Percentiles rank a stretch among this genome's conserved stretches.
Evolutionary conservation across 1,284 basidiomycete species (phyloP).

Genomic region (Vanrija humicola): DNA sequence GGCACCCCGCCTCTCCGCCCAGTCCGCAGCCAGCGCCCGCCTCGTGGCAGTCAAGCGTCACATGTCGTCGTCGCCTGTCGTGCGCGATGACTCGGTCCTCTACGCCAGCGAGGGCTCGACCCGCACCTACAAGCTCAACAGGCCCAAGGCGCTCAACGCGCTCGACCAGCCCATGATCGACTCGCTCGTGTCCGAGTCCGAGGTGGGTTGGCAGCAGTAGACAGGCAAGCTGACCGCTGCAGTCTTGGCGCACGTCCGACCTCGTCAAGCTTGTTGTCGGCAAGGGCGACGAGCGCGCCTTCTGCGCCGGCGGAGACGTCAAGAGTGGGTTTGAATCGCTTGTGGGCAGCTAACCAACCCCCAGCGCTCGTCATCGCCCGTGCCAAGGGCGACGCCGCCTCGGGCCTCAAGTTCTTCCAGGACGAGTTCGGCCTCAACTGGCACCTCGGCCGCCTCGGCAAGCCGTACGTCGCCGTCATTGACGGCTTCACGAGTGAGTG

Average conservation of each 20-base stretch:
- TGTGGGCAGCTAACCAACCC: background rate
- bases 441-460: conserved; percentile 69
- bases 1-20: conserved; percentile 18
- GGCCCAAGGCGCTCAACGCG: conserved; percentile 80
- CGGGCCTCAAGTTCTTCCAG: conserved; percentile 81
- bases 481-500: conserved; percentile 84
- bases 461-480: conserved; percentile 85
- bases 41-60: conserved; percentile 32
- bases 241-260: conserved; percentile 77
- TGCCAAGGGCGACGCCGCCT: conserved; percentile 42
- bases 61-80: conserved; percentile 21
- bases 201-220: conserved; percentile 21
- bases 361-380: conserved; percentile 16
- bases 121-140: conserved; percentile 55
- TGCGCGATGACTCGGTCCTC: conserved; percentile 21
- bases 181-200: conserved; percentile 56
- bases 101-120: conserved; percentile 25
- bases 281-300: conserved; percentile 71
- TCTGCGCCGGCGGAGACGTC: conserved; percentile 95
- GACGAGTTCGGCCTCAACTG: conserved; percentile 92
- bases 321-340: conserved; percentile 25
- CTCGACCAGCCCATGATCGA: conserved; percentile 79
- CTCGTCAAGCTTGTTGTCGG: conserved; percentile 74
- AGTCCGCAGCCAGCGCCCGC: conserved; percentile 17
- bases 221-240: background rate